Conservation (phyloP, 495 filamentous ascomycete genomes). For the Haplographium delicatum region DNA sequence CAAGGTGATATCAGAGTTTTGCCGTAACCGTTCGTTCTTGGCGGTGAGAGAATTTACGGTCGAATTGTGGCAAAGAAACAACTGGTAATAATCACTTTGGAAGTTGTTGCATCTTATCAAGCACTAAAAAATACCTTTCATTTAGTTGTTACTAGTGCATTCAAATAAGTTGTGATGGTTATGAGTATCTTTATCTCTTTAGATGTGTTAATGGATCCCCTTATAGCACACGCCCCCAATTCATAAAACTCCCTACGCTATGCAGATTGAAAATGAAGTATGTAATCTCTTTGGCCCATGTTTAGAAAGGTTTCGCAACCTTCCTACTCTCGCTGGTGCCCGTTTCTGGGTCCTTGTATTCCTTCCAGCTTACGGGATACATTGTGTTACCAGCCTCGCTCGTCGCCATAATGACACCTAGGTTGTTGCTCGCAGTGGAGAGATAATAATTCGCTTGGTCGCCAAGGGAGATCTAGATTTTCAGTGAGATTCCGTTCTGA, state of each 20-base stretch:
- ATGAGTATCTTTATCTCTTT: too few relatives aligned
- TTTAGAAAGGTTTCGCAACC: slow-evolving; percentile 83
- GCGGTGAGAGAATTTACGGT: too few relatives aligned
- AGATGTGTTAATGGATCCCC: too few relatives aligned
- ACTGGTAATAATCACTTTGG: too few relatives aligned
- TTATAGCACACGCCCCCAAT: neutral
- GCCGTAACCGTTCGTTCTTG: too few relatives aligned
- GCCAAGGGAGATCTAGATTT: slow-evolving; percentile 70
- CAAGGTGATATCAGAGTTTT: too few relatives aligned
- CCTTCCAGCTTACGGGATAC: slow-evolving; percentile 90
- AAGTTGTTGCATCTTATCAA: too few relatives aligned
- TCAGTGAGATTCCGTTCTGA: neutral
- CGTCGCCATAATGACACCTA: slow-evolving; percentile 90
- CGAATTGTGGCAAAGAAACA: too few relatives aligned
- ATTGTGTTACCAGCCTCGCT: slow-evolving; percentile 86
- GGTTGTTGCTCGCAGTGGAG: slow-evolving; percentile 79
- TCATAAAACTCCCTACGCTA: slow-evolving; percentile 12
- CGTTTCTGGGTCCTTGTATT: slow-evolving; percentile 81
- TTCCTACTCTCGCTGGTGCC: slow-evolving; percentile 77
- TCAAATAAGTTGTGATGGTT: too few relatives aligned
- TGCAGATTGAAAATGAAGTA: neutral
- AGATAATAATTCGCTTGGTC: slow-evolving; percentile 94
- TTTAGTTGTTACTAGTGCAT: too few relatives aligned
- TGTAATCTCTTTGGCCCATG: neutral
- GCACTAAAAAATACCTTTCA: too few relatives aligned